Evolutionary conservation across 768 basidiomycete genomes (phyloP), one percentile per base, ranked within the genome.

Genomic region (Phanerodontia chrysosporium): DNA sequence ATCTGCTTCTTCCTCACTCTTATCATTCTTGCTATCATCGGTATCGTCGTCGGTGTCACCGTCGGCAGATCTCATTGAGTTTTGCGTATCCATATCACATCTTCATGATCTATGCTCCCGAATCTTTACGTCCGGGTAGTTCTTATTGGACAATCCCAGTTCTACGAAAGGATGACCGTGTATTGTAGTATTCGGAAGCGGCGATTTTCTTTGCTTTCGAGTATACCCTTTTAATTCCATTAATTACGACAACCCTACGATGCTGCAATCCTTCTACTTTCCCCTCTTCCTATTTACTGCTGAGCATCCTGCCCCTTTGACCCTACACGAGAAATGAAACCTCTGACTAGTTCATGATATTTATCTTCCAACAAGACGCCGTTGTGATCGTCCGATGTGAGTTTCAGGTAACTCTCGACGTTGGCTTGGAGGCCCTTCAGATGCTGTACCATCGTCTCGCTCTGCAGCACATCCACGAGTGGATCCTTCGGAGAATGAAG

Each of bases 401-500:
- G 69, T 28, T 66, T 65, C 42, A 79, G 77, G 24, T 78, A 74
- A 55, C 62, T 73, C 45, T 59, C 57, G 42, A 70, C 53, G 27
- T 36, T 30, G 13, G 45, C 56, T 16, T 30, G 3, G 49, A 82
- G 65, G 24, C 66, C 59, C 44, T 60, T 64, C n/a, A 94, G 76
- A 64, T 80, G 84, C 0, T 71, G 68, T 61, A 80, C 78, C 75
- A 92, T 89, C 14, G 64, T 70, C 51, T 82, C 70, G 65, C 85
- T 85, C 72, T 94, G 91, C 21, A 70, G 62, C 16, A 72, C 55
- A 65, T 93, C 83, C 22, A 94, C 78, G 36, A 90, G 78, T 2
- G 78, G 81, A 66, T 94, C 92, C 21, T 83, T 86, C 53, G 70
- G 76, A 4, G 91, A 92, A 70, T 94, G 90, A 52, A 92, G 74